Evolutionary conservation across 108 stramenopile genomes (phyloP).

Genomic region (Mediolabrus comicus): DNA sequence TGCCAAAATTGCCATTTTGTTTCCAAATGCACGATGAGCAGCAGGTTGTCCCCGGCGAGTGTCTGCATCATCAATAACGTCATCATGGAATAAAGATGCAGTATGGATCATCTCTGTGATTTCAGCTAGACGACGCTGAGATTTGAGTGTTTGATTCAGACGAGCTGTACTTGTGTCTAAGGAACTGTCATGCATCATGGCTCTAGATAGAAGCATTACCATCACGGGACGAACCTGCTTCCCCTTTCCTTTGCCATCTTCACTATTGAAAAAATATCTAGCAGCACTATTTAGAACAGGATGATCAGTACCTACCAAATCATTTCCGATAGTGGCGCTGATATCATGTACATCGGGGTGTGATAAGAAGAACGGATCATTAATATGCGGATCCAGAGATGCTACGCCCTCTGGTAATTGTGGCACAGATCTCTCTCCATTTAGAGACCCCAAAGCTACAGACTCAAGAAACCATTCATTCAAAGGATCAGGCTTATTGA

Average conservation of each 20-base stretch:
- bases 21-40: constrained; percentile 94
- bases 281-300: constrained; percentile 85
- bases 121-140: constrained; percentile 94
- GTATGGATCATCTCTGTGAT: constrained; percentile 99
- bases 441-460: constrained; percentile 39
- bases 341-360: constrained; percentile 64
- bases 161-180: constrained; percentile 10
- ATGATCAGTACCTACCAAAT: constrained; percentile 79
- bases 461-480: constrained; percentile 66
- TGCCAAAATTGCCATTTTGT: constrained; percentile 98
- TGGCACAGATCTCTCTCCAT: constrained; percentile 31
- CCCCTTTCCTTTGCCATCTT: constrained; percentile 71
- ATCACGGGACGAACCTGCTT: constrained; percentile 84
- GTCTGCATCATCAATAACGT: constrained; percentile 97
- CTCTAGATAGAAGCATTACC: constrained; percentile 81
- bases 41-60: constrained; percentile 90
- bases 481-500: constrained; percentile 67
- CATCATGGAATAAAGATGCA: constrained; percentile 96
- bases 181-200: constrained; percentile 40
- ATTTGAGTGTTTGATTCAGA: constrained; percentile 38
- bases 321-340: constrained; percentile 74
- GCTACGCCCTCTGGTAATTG: constrained; percentile 54
- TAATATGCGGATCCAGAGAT: constrained; percentile 37
- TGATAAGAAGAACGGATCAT: constrained; percentile 74
- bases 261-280: constrained; percentile 72